Base-by-base conservation (phyloP, 2,329 filamentous ascomycete species). In the Bertia moriformis region DNA sequence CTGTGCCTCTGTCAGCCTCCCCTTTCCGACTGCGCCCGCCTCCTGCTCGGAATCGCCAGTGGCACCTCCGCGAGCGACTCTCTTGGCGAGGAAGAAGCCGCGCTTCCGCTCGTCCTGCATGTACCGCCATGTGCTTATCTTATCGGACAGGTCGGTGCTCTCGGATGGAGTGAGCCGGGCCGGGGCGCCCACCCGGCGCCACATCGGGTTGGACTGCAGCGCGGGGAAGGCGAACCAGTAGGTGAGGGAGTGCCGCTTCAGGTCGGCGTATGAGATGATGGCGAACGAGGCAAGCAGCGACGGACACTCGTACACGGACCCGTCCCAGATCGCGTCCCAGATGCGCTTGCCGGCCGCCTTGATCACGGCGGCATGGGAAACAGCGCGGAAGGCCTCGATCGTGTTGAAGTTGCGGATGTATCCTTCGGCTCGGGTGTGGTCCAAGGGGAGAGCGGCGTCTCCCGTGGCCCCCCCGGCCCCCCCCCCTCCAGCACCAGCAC, bases 181-280 rank as follows among this genome's bases (percentile, higher is more conserved):
- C 37, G 73, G 62, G 5, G 64, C 64, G 2, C 66, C 69, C 2
- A 67, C 58, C 39, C 78, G 65, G 49, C 73, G 78, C 91, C 91
- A 98, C 19, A 70, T 66, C 2, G 86, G 85, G 40, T 89, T 80
- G 3, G 89, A 93, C 55, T 93, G 88, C 35, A 98, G 69, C 14
- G 89, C 87, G 1, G 91, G 91, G 52, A 93, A 98, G 4, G 83
- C 89, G 58, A 95, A 96, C 78, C 91, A 93, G 61, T 96, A 96
- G n/a, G 82, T 86, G 55, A 96, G 95, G 45, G 80, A 85, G 63
- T 96, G 96, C 54, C 93, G 94, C 59, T 98, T 98, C 20, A 98
- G 70, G 54, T 98, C 89, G 45, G 91, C 89, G 56, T 85, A 98
- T 14, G 86, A 94, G 37, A 96, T 75, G 42, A 93, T 77, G 19